phyloP scores from a whole-genome alignment of 306 rosid genomes.

The Luffa aegyptiaca region DNA sequence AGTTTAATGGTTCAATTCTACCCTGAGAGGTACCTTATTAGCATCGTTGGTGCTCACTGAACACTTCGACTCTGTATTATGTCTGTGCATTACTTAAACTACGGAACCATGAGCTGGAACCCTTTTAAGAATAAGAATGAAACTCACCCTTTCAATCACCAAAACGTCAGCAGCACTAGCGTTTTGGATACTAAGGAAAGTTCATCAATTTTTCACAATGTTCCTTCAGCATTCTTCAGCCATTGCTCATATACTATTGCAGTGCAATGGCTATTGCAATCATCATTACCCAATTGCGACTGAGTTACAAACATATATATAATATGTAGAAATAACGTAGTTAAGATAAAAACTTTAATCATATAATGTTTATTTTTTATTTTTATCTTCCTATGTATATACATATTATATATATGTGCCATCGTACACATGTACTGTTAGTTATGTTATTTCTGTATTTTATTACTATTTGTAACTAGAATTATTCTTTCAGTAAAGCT shows the following conservation, averaged over 20 bases:
- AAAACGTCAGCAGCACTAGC: background rate
- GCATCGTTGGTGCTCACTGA: background rate
- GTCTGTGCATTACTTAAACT: background rate
- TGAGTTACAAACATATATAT: background rate
- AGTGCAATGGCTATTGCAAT: background rate
- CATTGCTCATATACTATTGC: background rate
- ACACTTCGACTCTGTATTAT: background rate
- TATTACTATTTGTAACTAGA: background rate
- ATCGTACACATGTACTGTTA: background rate
- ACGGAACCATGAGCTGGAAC: background rate
- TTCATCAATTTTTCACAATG: background rate
- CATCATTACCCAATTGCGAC: background rate
- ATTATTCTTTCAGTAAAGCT: background rate
- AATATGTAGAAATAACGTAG: background rate
- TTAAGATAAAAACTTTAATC: background rate
- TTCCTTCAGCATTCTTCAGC: background rate
- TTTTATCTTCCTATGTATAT: background rate
- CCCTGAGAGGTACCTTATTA: background rate
- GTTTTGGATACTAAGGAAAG: background rate
- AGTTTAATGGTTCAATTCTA: background rate
- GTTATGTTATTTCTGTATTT: background rate
- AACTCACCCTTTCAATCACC: background rate
- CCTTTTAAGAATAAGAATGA: background rate
- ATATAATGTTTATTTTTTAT: background rate
- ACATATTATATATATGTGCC: background rate